Base-by-base conservation (phyloP, 1,284 basidiomycete genomes). In the Trametes polyzona region DNA sequence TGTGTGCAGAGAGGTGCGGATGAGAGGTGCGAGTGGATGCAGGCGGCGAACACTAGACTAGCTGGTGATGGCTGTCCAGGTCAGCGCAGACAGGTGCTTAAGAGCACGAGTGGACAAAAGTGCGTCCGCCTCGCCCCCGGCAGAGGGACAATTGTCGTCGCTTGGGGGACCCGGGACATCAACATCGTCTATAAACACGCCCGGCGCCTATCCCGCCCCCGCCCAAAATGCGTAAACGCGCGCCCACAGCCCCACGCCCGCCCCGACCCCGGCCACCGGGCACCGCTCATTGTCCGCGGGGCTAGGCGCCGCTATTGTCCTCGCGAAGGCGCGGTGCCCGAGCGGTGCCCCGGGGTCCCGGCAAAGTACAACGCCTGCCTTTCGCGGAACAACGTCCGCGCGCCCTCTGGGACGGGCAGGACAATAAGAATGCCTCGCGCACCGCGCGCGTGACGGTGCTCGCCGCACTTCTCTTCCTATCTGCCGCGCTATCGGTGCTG, bases 141-240 rank as follows among this genome's bases (percentile, higher is more conserved):
- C 9, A n/a, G 61, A 63, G 55, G 63, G 61, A 67, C 66, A 67
- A 67, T 67, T 63, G 63, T 47, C 57, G 58, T 59, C 63, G 60
- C 40, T 49, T 63, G 29, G 49, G 40, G n/a, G n/a, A n/a, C n/a
- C n/a, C n/a, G n/a, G n/a, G 19, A 59, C 30, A 55, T 50, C 59
- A 61, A 61, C 59, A 58, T 56, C 43, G 61, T 58, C 62, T 67
- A 67, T 67, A 67, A 67, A 67, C 64, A 64, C 52, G 50, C 23
- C 33, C 39, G 53, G 58, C 58, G 58, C 41, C 29, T 58, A 35
- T 26, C 24, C 17, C 16, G 46, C 39, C 33, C 30, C 30, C 39
- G 40, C 33, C 37, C 55, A 58, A 61, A 56, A 50, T 41, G 46
- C 47, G 42, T 37, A 43, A 44, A 52, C 51, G 52, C 47, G 47